These are phyloP conservation scores for Citrus inodora DNA, from an alignment of 345 rosid species.

Conservation along the genomic window DNA sequence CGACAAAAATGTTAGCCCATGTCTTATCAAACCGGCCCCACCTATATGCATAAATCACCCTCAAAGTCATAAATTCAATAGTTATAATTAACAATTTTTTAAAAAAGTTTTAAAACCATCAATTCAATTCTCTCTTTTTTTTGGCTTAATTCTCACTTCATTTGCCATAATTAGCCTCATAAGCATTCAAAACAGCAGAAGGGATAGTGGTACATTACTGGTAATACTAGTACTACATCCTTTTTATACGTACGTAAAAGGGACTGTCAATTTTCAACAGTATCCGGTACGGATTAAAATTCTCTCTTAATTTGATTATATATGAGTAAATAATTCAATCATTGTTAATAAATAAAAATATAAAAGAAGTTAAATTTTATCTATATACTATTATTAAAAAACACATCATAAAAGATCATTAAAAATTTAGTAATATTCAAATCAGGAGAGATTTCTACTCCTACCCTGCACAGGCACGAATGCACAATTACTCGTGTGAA, in stretches of 20 bases:
- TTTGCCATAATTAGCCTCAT: not conserved
- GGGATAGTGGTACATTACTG: not conserved
- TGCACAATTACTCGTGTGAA: not conserved
- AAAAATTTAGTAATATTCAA: rapidly evolving
- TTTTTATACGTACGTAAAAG: too few species aligned
- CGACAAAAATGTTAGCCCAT: not conserved
- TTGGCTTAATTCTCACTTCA: not conserved
- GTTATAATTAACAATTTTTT: not conserved
- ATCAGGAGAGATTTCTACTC: too few species aligned
- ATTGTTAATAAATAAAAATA: too few species aligned
- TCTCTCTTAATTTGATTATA: rapidly evolving
- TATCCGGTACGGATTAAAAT: rapidly evolving
- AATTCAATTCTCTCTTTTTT: not conserved
- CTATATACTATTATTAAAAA: rapidly evolving
- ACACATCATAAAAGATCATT: rapidly evolving
- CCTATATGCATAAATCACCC: not conserved
- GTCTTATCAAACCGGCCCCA: not conserved
- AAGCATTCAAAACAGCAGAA: not conserved
- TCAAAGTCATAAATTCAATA: not conserved
- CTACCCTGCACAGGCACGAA: not conserved
- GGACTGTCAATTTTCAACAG: not conserved
- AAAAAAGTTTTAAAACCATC: not conserved
- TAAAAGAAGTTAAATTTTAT: too few species aligned
- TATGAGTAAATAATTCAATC: rapidly evolving
- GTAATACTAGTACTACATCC: too few species aligned